Base-by-base conservation (phyloP, 306 rosid species). In the Cucurbita maxima region DNA sequence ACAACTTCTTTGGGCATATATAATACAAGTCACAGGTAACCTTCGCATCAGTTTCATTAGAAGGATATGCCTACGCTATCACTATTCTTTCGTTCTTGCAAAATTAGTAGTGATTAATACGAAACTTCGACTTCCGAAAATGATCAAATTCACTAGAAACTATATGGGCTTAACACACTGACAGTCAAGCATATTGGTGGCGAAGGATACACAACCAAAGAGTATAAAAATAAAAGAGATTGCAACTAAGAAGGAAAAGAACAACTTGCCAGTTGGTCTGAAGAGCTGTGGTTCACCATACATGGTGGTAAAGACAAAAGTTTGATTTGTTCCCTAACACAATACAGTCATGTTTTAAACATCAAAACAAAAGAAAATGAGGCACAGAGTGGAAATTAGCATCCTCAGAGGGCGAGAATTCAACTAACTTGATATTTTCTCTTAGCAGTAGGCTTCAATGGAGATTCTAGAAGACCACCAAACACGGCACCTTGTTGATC, bases 401-500 rank as follows among this genome's bases (percentile, higher is more conserved):
- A 12, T 45, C 72, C 20, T 22, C 41, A 44, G 77, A 43, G 19
- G 68, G 44, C 3, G n/a, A 25, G 12, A 22, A n/a, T 76, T 72
- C 57, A 58, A 36, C 92, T 78, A 82, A 94, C 97, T 80, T 91
- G 97, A 83, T 85, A 94, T 83, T 94, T 94, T 76, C 96, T 88
- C 81, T 89, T 89, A 51, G 92, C 77, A 34, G 96, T 86, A 67
- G 96, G 96, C 76, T 88, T 86, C 84, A 94, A 81, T 38, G 97
- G 99, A 34, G 89, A 87, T 2, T 91, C 96, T 10, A 94, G 81
- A 77, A 94, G 87, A 62, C 99, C 97, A 1, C 99, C 99, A 78
- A 94, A 94, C 47, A 94, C 88, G 45, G 97, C 92, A 63, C 99
- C 99, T 86, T 88, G 83, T 83, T 7, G 84, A 84, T 94, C 97